phyloP scores from a whole-genome alignment of 805 yeast species.

The Kodamaea neixiangensis region DNA sequence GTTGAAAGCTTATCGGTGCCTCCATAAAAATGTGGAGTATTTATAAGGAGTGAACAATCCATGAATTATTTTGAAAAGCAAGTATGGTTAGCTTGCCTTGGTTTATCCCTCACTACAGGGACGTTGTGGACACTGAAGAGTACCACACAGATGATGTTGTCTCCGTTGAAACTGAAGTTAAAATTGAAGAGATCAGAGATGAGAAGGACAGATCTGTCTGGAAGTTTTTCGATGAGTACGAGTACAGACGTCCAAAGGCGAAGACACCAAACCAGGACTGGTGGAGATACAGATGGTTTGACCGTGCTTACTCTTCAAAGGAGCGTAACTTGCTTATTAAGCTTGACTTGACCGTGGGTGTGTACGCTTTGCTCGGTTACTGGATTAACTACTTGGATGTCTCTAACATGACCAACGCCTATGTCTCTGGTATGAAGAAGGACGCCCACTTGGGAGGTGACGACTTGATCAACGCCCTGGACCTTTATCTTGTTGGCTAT shows the following conservation, averaged over 20 bases:
- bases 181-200: constrained; percentile 45
- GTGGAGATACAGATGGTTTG: constrained; percentile 22
- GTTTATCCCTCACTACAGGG: constrained; percentile 10
- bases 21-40: background rate
- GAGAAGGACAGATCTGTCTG: constrained; percentile 54
- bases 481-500: constrained; percentile 22
- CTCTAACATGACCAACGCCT: constrained; percentile 25
- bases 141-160: background rate
- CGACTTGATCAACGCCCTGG: constrained; percentile 25
- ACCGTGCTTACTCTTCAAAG: constrained; percentile 14
- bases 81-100: constrained; percentile 4
- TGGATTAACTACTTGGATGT: constrained; percentile 27
- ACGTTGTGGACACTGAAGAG: background rate
- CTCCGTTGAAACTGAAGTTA: constrained; percentile 8
- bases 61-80: background rate
- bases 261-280: constrained; percentile 10
- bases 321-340: constrained; percentile 26
- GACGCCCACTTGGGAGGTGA: constrained; percentile 23
- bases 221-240: constrained; percentile 43
- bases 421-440: constrained; percentile 22
- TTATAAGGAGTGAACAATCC: background rate
- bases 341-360: constrained; percentile 24
- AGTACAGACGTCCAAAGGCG: constrained; percentile 21
- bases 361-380: constrained; percentile 25
- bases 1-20: no score